Base-by-base conservation (phyloP, 1,284 basidiomycete genomes). In the Pseudozyma flocculosa region DNA sequence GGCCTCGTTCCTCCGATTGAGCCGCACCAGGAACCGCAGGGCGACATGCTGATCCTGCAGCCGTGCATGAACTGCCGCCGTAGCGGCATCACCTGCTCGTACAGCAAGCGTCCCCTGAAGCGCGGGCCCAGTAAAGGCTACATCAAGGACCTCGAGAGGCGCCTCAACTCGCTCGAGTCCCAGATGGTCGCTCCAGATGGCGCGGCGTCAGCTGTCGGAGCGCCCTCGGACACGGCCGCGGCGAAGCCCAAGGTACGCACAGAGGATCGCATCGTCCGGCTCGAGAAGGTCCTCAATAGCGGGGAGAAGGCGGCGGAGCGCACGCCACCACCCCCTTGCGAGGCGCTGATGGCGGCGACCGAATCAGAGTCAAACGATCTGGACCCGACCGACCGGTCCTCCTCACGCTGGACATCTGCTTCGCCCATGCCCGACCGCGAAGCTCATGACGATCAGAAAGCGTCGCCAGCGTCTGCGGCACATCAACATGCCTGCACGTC, bases 71-170 rank as follows among this genome's bases (percentile, higher is more conserved):
- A 67, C 22, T 70, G 68, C 39, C 55, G 50, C 13, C 56, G 68
- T 18, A 55, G 52, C 42, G 57, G 60, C 24, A 48, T 64, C 38
- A 51, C 45, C 10, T 70, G 68, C 57, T 48, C 48, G 10, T 70
- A 68, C 54, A 54, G 54, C 48, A 68, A 64, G 50, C 52, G 65
- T 2, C 62, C 65, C 13, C 55, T 61, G 43, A 70, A 70, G 43
- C 56, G 68, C 15, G 65, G 64, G 11, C 65, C 68, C 10, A 59
- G 52, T 45, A 70, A 70, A 36, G 68, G 65, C 14, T 70, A 70
- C 41, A 68, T 70, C 50, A 70, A 70, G 55, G 68, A 70, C 23
- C 61, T 70, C 13, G 68, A 70, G 29, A 40, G 57, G 23, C 59
- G 68, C n/a, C 57, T 70, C 43, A 59, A 68, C 44, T 61, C 64